These are phyloP conservation scores for Endoconidiophora laricicola DNA, from an alignment of 2,329 filamentous ascomycete species.

Conservation along the genomic window DNA sequence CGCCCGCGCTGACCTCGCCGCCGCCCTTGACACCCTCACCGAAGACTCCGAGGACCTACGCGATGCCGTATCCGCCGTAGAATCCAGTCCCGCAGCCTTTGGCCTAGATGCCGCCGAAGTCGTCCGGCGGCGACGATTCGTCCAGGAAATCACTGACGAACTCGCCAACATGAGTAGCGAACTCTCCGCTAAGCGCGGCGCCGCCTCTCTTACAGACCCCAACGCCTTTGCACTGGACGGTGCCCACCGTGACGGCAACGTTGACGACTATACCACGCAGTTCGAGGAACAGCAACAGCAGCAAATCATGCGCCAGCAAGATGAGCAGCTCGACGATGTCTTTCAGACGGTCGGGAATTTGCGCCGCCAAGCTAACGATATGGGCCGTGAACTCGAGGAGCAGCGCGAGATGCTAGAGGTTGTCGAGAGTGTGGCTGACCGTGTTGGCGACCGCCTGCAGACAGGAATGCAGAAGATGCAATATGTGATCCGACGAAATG, in stretches of 20 bases:
- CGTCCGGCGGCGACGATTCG: slow-evolving; percentile 58
- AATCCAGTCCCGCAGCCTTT: slow-evolving; percentile 73
- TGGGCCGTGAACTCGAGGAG: slow-evolving; percentile 93
- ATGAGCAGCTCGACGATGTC: slow-evolving; percentile 80
- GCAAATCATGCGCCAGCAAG: slow-evolving; percentile 88
- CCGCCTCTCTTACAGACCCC: slow-evolving; percentile 35
- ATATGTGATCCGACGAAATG: slow-evolving; percentile 72
- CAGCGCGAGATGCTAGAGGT: slow-evolving; percentile 78
- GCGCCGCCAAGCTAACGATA: slow-evolving; percentile 77
- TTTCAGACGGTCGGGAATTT: slow-evolving; percentile 87
- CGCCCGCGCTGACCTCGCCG: slow-evolving; percentile 52
- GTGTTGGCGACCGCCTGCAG: slow-evolving; percentile 72
- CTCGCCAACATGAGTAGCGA: slow-evolving; percentile 80
- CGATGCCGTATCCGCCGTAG: slow-evolving; percentile 72
- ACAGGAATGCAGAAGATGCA: slow-evolving; percentile 75
- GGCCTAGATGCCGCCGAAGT: slow-evolving; percentile 76
- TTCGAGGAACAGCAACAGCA: slow-evolving; percentile 86
- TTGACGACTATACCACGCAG: slow-evolving; percentile 52
- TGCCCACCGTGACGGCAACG: slow-evolving; percentile 20
- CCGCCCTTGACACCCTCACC: slow-evolving; percentile 48
- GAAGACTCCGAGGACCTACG: slow-evolving; percentile 81
- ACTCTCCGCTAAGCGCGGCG: slow-evolving; percentile 26
- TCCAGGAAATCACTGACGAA: slow-evolving; percentile 78
- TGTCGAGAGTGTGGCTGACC: slow-evolving; percentile 69
- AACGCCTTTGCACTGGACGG: slow-evolving; percentile 38